Conservation (phyloP, 1,139 yeast species). For the Candida tropicalis region DNA sequence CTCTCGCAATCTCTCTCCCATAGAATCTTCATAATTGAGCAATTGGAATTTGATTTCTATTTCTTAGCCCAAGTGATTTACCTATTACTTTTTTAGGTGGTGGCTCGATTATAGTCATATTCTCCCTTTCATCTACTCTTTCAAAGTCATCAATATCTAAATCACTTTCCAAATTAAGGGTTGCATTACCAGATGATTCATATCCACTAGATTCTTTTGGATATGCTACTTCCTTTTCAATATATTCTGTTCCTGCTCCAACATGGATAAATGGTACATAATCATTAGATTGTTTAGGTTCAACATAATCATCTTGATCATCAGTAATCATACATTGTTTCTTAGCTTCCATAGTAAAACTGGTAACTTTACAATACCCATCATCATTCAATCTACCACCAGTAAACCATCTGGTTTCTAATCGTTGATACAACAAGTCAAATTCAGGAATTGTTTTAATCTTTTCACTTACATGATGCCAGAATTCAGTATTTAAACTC, state of each 20-base stretch:
- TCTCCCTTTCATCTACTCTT: conserved; percentile 1
- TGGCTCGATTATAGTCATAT: neutral
- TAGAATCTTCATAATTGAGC: conserved; percentile 3
- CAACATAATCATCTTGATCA: conserved; percentile 27
- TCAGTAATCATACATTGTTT: conserved; percentile 28
- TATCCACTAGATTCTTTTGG: conserved; percentile 6
- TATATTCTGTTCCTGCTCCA: conserved; percentile 20
- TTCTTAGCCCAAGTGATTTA: conserved; percentile 10
- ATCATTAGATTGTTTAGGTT: conserved; percentile 20
- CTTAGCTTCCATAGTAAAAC: conserved; percentile 26
- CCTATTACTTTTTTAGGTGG: conserved; percentile 7
- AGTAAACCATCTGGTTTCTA: conserved; percentile 17
- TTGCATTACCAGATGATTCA: neutral
- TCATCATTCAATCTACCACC: conserved; percentile 15
- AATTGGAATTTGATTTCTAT: conserved; percentile 4
- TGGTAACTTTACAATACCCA: conserved; percentile 26
- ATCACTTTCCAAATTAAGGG: neutral
- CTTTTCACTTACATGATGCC: conserved; percentile 24
- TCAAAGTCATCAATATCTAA: neutral
- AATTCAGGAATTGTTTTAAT: conserved; percentile 20
- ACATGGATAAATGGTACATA: conserved; percentile 22
- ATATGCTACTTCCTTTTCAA: conserved; percentile 10
- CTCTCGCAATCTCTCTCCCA: neutral
- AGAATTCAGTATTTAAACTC: conserved; percentile 30
- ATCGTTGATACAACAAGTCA: conserved; percentile 17